Evolutionary conservation across 2,329 filamentous ascomycete species (phyloP), one percentile per base, ranked within the genome.

Genomic region (Arthroderma sp.): DNA sequence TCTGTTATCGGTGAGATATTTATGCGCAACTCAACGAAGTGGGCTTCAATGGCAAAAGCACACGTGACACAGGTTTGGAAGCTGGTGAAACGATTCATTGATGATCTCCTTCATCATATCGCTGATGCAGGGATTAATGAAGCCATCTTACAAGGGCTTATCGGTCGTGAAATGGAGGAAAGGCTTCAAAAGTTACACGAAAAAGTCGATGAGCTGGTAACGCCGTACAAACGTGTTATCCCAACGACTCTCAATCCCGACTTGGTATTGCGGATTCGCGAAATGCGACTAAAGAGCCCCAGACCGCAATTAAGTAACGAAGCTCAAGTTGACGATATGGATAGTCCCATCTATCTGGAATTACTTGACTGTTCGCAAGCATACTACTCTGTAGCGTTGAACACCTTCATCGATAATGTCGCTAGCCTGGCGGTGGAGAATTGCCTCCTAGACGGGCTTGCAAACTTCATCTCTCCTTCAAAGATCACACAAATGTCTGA

Each of bases 1-100:
- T 44, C 58, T 3, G 48, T 68, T 1, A 49, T 69, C 10, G 59
- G 59, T 3, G 63, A 67, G 38, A 49, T 69, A 2, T 68, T 67
- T 40, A 59, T 60, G 52, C 61, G 64, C 41, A 61, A 66, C 47
- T 62, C 59, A 3, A 50, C 49, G 3, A 53, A 55, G 29, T 68
- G 64, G 64, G 44, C 55, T 1, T 28, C 44, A 5, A 49, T 65
- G 2, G 58, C 65, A 6, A 50, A 45, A 22, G 44, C 45, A 4
- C 49, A 53, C 34, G 46, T 51, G 11, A 48, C 44, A 29, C 49
- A 51, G 39, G 30, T 50, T 6, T 53, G 51, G 51, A 51, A 49
- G 22, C 48, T 44, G 22, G 42, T 51, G 6, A 53, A 50, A 11
- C 47, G 44, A 22, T 52, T 52, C 38, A 36, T 52, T 8, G 50